Evolutionary conservation across 192 early-diverging fungal species (phyloP), one percentile per base, ranked within the genome.

Genomic region (Podochytrium sp.): DNA sequence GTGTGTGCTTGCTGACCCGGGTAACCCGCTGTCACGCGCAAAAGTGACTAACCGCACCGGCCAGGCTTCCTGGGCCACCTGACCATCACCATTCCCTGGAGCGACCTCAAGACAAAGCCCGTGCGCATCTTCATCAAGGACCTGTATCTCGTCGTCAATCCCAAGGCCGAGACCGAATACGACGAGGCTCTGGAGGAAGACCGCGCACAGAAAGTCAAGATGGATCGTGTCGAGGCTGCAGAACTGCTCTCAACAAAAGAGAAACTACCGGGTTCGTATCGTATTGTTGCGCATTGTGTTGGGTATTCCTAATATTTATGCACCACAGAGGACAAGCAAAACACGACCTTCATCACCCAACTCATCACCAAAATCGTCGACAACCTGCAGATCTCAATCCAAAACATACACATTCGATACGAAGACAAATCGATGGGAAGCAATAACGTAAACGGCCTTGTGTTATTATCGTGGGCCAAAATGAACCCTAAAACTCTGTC

Each of bases 31-130:
- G 18, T 62, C 35, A 27, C 76, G 29, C 69, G 40, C 74, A 65
- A 74, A 30, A n/a, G n/a, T n/a, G n/a, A n/a, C n/a, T 35, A 6
- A 47, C 41, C 66, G 76, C 76, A 60, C 16, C 49, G 60, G 65
- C 29, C 62, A 65, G 95, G 95, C 18, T 95, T 93, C 77, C 88
- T 99, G 23, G 97, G 97, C 29, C 91, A 94, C 61, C 89, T 98
- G 30, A 95, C 91, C 0, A 81, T 98, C 4, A 92, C 85, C n/a
- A 97, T 99, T 60, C 96, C 97, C 6, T 99, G 97, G 97, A 91
- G 88, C 2, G 97, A 99, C 80, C 83, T 99, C 62, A 97, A 95
- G 76, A 92, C 91, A 79, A 92, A 94, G 79, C 96, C 97, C 0
- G 93, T 98, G 39, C 90, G 92, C 60, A 86, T 97, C 65, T 81